These are phyloP conservation scores for Speleostelium caveatum DNA, from an alignment of 78 protist species.

Conservation along the genomic window DNA sequence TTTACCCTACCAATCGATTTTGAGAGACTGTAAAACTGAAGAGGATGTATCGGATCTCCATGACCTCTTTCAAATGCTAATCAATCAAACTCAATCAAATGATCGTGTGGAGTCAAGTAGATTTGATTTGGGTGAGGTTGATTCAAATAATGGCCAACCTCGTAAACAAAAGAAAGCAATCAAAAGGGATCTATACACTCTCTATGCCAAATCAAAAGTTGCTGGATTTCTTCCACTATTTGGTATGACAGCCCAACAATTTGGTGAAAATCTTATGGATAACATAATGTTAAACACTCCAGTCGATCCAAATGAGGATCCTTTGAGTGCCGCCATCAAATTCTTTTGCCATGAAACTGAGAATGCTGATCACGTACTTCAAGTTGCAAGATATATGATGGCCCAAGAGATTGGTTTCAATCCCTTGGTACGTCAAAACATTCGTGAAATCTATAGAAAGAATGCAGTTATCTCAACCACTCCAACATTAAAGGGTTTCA, in stretches of 20 bases:
- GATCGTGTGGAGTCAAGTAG: not conserved
- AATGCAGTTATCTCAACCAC: slow-evolving; percentile 57
- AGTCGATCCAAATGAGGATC: slow-evolving; percentile 27
- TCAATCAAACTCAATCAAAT: not conserved
- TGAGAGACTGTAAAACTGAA: slow-evolving; percentile 23
- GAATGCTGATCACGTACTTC: slow-evolving; percentile 3
- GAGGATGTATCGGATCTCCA: slow-evolving; percentile 67
- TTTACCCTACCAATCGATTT: not conserved
- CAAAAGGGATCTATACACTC: slow-evolving; percentile 76
- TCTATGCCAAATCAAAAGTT: slow-evolving; percentile 50
- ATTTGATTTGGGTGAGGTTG: slow-evolving; percentile 17
- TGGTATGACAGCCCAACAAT: slow-evolving; percentile 75
- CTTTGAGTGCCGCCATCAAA: not conserved
- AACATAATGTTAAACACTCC: slow-evolving; percentile 9
- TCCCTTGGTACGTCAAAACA: slow-evolving; percentile 62
- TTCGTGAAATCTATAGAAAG: slow-evolving; percentile 49
- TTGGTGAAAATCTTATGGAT: slow-evolving; percentile 73
- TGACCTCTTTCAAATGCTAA: slow-evolving; percentile 67
- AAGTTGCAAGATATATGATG: slow-evolving; percentile 65
- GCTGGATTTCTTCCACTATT: slow-evolving; percentile 38
- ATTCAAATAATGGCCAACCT: not conserved
- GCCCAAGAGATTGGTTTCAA: slow-evolving; percentile 82
- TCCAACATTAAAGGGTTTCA: slow-evolving; percentile 57
- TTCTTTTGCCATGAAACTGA: slow-evolving; percentile 45
- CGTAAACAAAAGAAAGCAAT: slow-evolving; percentile 48